These are phyloP conservation scores for Vararia minispora DNA, from an alignment of 768 basidiomycete species.

Conservation along the genomic window DNA sequence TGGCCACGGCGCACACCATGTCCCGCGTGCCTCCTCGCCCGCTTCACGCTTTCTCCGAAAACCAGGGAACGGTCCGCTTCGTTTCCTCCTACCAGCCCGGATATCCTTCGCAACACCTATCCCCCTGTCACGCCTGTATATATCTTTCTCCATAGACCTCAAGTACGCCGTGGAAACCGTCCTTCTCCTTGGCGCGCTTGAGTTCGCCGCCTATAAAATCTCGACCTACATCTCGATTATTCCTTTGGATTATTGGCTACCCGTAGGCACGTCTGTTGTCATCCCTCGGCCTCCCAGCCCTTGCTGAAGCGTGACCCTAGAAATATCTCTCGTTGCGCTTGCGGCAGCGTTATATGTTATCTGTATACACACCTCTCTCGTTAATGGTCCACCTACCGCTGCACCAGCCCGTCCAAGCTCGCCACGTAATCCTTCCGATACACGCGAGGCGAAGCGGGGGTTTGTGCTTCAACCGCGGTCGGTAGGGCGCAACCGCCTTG, in stretches of 20 bases:
- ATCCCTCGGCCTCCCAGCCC: too few species aligned
- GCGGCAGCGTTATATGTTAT: conserved; percentile 10
- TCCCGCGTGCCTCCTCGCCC: conserved; percentile 28
- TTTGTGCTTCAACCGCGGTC: too few species aligned
- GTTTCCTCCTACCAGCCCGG: conserved; percentile 36
- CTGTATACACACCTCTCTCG: conserved; percentile 10
- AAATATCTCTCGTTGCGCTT: conserved; percentile 8
- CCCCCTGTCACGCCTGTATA: conserved; percentile 28
- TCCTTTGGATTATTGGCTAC: conserved; percentile 5
- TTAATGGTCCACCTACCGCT: not conserved
- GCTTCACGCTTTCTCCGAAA: conserved; percentile 34
- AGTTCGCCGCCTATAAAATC: conserved; percentile 43
- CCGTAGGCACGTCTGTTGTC: conserved; percentile 10
- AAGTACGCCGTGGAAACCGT: conserved; percentile 54
- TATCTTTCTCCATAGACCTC: conserved; percentile 47
- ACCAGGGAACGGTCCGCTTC: conserved; percentile 12
- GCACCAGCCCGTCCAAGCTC: conserved; percentile 2
- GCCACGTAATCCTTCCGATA: conserved; percentile 5
- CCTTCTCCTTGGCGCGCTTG: conserved; percentile 52
- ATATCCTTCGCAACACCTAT: conserved; percentile 34
- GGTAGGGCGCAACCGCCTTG: too few species aligned
- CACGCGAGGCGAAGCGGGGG: too few species aligned
- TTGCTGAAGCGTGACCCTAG: not conserved
- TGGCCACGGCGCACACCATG: conserved; percentile 24
- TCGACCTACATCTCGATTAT: conserved; percentile 11